A percentile compares a stretch with the other conserved stretches of the same genome.
These are phyloP conservation scores for Dictyostelium purpureum DNA, from an alignment of 78 protist genomes.

Conservation along the genomic window DNA sequence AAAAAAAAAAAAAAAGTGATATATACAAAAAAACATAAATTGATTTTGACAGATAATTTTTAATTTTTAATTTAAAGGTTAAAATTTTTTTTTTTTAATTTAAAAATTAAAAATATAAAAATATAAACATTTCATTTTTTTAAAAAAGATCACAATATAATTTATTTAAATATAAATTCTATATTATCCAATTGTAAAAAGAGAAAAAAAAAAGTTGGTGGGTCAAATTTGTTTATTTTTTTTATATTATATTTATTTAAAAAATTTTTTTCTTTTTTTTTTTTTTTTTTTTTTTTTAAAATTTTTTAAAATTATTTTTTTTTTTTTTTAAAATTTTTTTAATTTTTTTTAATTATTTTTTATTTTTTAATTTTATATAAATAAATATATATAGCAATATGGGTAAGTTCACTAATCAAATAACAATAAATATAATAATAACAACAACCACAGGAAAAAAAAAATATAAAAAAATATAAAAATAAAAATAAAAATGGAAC, in stretches of 20 bases:
- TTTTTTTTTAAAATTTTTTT: not conserved
- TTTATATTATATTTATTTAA: too few species aligned
- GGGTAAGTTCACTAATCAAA: slow-evolving; percentile 6
- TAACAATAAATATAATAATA: not conserved
- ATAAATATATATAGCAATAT: not conserved
- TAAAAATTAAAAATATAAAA: not conserved
- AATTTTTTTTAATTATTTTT: not conserved
- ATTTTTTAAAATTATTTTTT: not conserved
- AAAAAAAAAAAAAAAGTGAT: too few species aligned
- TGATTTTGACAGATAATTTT: too few species aligned
- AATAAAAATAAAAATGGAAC: not conserved
- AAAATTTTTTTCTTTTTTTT: not conserved
- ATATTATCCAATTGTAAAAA: not conserved
- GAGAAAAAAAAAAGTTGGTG: not conserved
- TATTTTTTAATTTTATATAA: too few species aligned
- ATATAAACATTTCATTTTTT: not conserved
- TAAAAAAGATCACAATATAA: not conserved
- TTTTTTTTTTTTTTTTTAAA: not conserved
- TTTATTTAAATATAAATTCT: not conserved
- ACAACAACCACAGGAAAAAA: not conserved
- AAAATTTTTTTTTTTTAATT: not conserved
- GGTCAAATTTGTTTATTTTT: not conserved
- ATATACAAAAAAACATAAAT: too few species aligned
- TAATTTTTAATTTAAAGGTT: too few species aligned
- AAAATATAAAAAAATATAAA: not conserved